Percentiles rank a stretch among this genome's conserved stretches.
phyloP scores from a whole-genome alignment of 2,329 filamentous ascomycete species.

The Neofusicoccum ribis region DNA sequence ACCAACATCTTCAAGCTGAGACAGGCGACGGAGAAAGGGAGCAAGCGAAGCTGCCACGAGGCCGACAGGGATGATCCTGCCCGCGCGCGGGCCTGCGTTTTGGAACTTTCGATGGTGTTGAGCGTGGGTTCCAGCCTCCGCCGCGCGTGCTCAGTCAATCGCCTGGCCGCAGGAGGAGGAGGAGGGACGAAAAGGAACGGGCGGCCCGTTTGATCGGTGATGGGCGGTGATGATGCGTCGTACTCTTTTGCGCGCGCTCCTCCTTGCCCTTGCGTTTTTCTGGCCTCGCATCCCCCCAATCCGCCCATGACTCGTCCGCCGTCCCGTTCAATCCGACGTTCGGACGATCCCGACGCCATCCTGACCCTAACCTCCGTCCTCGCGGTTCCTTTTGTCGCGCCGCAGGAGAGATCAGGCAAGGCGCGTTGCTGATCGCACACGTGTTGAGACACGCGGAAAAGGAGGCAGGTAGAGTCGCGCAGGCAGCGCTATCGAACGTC shows the following conservation, averaged over 20 bases:
- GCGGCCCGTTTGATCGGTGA: not conserved
- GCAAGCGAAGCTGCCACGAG: conserved; percentile 7
- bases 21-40: not conserved
- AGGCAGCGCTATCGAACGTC: no score
- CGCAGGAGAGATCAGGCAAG: not conserved
- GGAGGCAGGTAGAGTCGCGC: not conserved
- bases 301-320: not conserved
- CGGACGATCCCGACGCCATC: not conserved
- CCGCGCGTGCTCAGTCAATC: no score
- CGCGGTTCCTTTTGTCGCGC: not conserved
- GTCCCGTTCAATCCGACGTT: not conserved
- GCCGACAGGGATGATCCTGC: not conserved
- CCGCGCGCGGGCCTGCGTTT: not conserved
- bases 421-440: not conserved
- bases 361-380: not conserved
- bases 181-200: no score
- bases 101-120: not conserved
- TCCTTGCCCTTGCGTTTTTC: not conserved
- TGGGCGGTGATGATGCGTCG: not conserved
- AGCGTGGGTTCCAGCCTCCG: no score
- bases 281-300: not conserved
- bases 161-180: no score
- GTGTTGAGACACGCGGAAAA: not conserved
- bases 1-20: not conserved
- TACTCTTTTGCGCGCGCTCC: not conserved